phyloP scores from a whole-genome alignment of 345 rosid genomes.

The Camelina hispida region DNA sequence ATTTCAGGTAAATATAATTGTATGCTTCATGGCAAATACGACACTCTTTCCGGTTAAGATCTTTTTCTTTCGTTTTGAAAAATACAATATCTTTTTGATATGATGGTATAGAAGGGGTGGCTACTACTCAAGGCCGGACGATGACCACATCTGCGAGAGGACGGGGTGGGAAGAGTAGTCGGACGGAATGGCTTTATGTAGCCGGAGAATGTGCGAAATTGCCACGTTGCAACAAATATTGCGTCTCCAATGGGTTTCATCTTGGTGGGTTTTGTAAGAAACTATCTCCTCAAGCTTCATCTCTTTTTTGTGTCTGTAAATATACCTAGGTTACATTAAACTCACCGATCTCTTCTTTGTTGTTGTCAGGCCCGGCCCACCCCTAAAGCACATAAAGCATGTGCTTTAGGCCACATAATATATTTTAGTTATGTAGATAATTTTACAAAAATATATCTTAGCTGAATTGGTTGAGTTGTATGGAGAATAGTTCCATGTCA shows the following conservation, averaged over 20 bases:
- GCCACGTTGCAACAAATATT: constrained; percentile 39
- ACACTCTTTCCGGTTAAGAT: neutral
- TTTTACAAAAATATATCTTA: too few relatives aligned
- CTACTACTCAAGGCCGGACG: neutral
- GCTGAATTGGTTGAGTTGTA: too few relatives aligned
- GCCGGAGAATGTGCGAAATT: constrained; percentile 41
- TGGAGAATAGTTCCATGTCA: too few relatives aligned
- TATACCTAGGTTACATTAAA: constrained; percentile 22
- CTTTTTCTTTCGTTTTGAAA: neutral
- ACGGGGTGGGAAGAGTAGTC: constrained; percentile 19
- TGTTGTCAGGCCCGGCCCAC: neutral
- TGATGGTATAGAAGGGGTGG: constrained; percentile 20
- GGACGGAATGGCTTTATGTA: constrained; percentile 37
- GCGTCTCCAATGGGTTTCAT: constrained; percentile 38
- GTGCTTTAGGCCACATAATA: too few relatives aligned
- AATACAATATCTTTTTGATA: neutral
- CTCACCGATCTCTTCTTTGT: neutral
- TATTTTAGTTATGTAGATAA: too few relatives aligned
- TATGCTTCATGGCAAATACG: neutral
- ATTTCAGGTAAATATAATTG: constrained; percentile 30
- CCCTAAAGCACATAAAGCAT: too few relatives aligned
- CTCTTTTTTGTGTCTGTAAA: constrained; percentile 40
- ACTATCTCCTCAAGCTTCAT: constrained; percentile 39
- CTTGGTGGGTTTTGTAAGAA: constrained; percentile 46
- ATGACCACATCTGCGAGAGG: neutral